These are phyloP conservation scores for Gnomoniopsis sp. DNA, from an alignment of 2,329 filamentous ascomycete species.

Conservation along the genomic window DNA sequence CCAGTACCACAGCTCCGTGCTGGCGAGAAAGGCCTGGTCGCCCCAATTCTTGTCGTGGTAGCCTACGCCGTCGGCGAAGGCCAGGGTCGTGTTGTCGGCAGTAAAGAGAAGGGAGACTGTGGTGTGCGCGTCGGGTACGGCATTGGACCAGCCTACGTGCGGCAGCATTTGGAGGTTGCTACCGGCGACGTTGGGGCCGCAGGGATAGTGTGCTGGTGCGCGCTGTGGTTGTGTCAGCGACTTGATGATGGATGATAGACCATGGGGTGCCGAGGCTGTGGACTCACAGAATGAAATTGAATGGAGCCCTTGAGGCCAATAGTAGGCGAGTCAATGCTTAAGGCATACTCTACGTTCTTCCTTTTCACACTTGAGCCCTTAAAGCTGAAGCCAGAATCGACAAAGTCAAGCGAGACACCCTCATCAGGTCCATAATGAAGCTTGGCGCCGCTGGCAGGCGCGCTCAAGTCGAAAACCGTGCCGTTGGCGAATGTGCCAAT, in stretches of 20 bases:
- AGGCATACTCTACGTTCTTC: conserved; percentile 1
- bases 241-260: neutral
- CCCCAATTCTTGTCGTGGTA: conserved; percentile 49
- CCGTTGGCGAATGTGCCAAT: conserved; percentile 15
- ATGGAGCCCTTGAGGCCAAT: conserved; percentile 13
- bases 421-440: neutral
- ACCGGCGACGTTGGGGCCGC: conserved; percentile 6
- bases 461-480: neutral
- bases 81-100: neutral
- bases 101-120: conserved; percentile 6
- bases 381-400: conserved; percentile 11
- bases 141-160: conserved; percentile 16
- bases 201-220: conserved; percentile 16
- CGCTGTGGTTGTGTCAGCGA: neutral
- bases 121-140: conserved; percentile 13
- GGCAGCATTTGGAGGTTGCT: neutral
- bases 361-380: neutral
- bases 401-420: conserved; percentile 3
- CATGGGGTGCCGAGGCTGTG: neutral
- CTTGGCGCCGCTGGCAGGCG: neutral
- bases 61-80: conserved; percentile 27
- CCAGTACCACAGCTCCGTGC: conserved; percentile 38
- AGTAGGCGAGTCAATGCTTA: conserved; percentile 12
- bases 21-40: conserved; percentile 30
- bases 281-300: conserved; percentile 8